phyloP scores from a whole-genome alignment of 257 asterid species.

The Ocimum tenuiflorum region DNA sequence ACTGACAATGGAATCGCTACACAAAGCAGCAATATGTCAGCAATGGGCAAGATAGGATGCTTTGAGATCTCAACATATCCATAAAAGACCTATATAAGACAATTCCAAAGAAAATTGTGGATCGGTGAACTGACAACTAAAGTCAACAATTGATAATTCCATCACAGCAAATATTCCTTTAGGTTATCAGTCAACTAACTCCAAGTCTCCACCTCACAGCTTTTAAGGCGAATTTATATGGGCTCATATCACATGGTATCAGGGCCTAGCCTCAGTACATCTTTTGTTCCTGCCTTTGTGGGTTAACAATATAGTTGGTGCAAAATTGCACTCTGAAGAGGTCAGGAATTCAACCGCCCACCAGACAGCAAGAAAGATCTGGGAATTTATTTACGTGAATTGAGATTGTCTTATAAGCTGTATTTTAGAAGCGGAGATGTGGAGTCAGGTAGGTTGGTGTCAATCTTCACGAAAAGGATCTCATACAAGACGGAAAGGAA shows the following conservation, averaged over 20 bases:
- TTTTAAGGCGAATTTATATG: neutral
- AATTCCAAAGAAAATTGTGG: neutral
- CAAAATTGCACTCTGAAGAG: neutral
- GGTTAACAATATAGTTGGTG: neutral
- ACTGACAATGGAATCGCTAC: conserved; percentile 68
- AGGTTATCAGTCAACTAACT: too few species aligned
- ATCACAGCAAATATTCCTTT: neutral
- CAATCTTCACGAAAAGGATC: neutral
- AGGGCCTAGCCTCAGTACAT: too few species aligned
- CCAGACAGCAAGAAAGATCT: neutral
- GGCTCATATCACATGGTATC: neutral
- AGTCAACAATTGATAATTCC: neutral
- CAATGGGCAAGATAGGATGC: neutral
- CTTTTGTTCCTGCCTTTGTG: neutral
- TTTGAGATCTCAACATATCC: neutral
- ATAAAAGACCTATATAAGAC: neutral
- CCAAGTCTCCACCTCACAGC: neutral
- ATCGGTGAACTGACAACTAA: neutral
- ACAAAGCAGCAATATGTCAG: conserved; percentile 16
- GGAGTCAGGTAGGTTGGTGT: neutral
- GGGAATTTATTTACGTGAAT: neutral
- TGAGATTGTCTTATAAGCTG: neutral
- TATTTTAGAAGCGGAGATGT: neutral
- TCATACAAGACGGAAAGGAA: neutral
- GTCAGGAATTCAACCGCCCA: neutral